Evolutionary conservation across 2,329 filamentous ascomycete species (phyloP).

Genomic region (Beauveria sp.): DNA sequence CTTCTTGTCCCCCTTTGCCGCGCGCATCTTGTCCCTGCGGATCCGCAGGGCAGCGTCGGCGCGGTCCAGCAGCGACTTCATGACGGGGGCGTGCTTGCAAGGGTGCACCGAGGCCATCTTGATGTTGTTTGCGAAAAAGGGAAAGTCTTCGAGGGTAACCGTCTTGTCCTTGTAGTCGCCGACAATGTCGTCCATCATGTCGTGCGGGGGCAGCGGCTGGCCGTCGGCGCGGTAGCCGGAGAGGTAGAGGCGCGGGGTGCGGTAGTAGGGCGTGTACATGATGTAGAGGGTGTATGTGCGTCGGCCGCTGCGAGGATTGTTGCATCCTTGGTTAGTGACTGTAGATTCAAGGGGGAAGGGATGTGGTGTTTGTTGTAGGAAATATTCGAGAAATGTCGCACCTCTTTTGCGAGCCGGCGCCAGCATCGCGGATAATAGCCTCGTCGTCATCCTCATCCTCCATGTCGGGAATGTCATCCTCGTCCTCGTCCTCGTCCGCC

Average conservation of each 20-base stretch:
- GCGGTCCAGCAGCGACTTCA: slow-evolving; percentile 94
- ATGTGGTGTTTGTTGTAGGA: not conserved
- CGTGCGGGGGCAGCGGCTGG: slow-evolving; percentile 70
- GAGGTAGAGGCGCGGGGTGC: slow-evolving; percentile 89
- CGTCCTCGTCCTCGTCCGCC: slow-evolving; percentile 53
- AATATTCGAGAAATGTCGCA: slow-evolving; percentile 19
- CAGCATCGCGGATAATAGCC: slow-evolving; percentile 80
- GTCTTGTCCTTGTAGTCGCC: slow-evolving; percentile 98
- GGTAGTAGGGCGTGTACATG: slow-evolving; percentile 94
- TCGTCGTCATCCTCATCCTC: slow-evolving; percentile 96
- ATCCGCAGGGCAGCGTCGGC: slow-evolving; percentile 90
- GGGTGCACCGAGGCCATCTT: slow-evolving; percentile 97
- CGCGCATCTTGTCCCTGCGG: slow-evolving; percentile 71
- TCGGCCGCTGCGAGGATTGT: slow-evolving; percentile 49
- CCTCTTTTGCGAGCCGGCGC: slow-evolving; percentile 39
- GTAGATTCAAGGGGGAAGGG: too few relatives aligned
- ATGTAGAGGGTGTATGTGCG: slow-evolving; percentile 99
- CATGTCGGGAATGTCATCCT: slow-evolving; percentile 93
- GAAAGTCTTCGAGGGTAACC: slow-evolving; percentile 94
- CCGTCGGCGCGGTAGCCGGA: slow-evolving; percentile 78
- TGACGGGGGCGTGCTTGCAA: slow-evolving; percentile 94
- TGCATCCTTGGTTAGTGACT: too few relatives aligned
- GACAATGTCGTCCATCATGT: slow-evolving; percentile 96
- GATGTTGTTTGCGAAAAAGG: slow-evolving; percentile 81
- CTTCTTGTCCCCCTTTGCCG: slow-evolving; percentile 17